Evolutionary conservation across 495 filamentous ascomycete species (phyloP), one percentile per base, ranked within the genome.

Genomic region (Cercophora newfieldiana): DNA sequence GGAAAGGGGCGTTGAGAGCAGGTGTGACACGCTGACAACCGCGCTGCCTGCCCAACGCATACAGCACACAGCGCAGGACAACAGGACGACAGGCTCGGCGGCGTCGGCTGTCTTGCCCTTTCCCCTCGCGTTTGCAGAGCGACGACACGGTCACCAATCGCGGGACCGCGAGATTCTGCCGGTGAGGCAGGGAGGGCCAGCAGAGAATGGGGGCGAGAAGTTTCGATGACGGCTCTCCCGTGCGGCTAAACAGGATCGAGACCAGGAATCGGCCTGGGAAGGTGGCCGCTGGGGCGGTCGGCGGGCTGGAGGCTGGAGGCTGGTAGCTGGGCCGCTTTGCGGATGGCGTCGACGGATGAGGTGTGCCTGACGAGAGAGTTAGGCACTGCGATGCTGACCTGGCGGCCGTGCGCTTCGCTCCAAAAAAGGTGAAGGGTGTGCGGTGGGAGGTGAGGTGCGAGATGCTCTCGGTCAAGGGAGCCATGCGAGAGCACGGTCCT

Each of bases 231-330:
- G 53, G 50, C 29, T 63, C 26, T 59, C 51, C 28, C 54, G 67
- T 66, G 72, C 69, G 72, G 69, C 72, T 76, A 73, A 73, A 72
- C 69, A 64, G 53, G 60, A 67, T 64, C 64, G 69, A 53, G 61
- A 47, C 33, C 25, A 44, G 33, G 21, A 57, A 25, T 25, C 62
- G 51, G 22, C 10, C 66, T 26, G 48, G 64, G 58, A 66, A 65
- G 72, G 68, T 68, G 71, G 72, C 44, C 71, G 71, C 68, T 61
- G 21, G 59, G 67, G 64, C 22, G 72, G 68, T 66, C 71, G 64
- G 47, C 56, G 48, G 19, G 26, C 59, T n/a, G 37, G 49, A 63
- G 53, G 61, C 37, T 22, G 61, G 28, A 58, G 61, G 58, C 18
- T 47, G 66, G 70, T 72, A 68, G 66, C 70, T 74, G 68, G 66